Evolutionary conservation across 495 filamentous ascomycete species (phyloP).

Genomic region (Trypethelium eluteriae): DNA sequence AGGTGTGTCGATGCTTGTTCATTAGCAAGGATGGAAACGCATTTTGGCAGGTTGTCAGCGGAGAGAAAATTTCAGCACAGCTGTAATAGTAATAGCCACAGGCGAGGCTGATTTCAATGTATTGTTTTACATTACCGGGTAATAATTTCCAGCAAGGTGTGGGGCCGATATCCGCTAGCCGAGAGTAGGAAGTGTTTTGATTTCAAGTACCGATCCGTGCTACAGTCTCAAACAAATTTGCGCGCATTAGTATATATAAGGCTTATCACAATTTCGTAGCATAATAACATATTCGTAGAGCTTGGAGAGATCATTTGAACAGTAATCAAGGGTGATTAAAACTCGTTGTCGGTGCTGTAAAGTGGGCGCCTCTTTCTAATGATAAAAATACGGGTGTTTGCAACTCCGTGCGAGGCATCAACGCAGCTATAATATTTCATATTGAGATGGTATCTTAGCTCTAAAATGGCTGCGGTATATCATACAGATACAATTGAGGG

Average conservation of each 20-base stretch:
- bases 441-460: neutral
- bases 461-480: neutral
- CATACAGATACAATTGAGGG: constrained; percentile 1
- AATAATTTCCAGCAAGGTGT: neutral
- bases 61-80: constrained; percentile 1
- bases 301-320: neutral
- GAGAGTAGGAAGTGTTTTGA: neutral
- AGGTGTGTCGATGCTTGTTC: neutral
- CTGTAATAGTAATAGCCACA: neutral
- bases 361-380: constrained; percentile 1
- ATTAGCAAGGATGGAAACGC: neutral
- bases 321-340: neutral
- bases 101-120: neutral
- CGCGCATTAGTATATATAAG: neutral
- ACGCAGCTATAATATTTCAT: neutral
- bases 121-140: constrained; percentile 1
- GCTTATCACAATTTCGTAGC: neutral
- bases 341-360: neutral
- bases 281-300: neutral
- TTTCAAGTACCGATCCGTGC: neutral
- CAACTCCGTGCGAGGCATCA: neutral
- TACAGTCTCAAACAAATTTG: neutral
- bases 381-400: neutral
- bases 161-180: neutral
- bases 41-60: neutral